Conservation (phyloP, 192 early-diverging fungal genomes). For the Coemansia sp. region DNA sequence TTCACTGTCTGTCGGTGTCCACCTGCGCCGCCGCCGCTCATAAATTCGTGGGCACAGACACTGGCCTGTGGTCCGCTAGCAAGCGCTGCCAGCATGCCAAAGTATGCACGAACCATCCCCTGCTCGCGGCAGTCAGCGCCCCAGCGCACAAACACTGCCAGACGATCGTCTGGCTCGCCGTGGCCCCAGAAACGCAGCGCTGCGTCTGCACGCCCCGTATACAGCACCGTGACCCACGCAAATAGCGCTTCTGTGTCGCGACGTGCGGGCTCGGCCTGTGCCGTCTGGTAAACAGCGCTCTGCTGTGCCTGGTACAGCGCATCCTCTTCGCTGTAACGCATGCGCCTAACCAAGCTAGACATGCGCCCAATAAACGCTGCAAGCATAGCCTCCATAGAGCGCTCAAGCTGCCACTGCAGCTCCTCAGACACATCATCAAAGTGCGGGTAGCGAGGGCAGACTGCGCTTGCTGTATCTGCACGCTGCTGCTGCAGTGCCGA, state of each 20-base stretch:
- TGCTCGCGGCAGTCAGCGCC: slow-evolving; percentile 60
- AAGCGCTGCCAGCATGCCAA: slow-evolving; percentile 80
- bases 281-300: not conserved
- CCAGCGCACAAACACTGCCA: slow-evolving; percentile 67
- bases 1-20: slow-evolving; percentile 38
- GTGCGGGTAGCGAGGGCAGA: slow-evolving; percentile 27
- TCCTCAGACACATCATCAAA: slow-evolving; percentile 38
- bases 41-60: slow-evolving; percentile 58
- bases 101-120: slow-evolving; percentile 67
- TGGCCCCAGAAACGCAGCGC: slow-evolving; percentile 70
- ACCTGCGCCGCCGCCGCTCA: slow-evolving; percentile 35
- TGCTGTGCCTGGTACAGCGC: slow-evolving; percentile 51
- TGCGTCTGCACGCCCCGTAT: slow-evolving; percentile 71
- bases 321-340: slow-evolving; percentile 74
- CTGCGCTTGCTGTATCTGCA: slow-evolving; percentile 3
- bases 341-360: slow-evolving; percentile 59
- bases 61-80: slow-evolving; percentile 75
- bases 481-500: slow-evolving; percentile 37
- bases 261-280: slow-evolving; percentile 20
- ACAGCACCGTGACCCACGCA: slow-evolving; percentile 69
- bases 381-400: slow-evolving; percentile 56
- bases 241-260: slow-evolving; percentile 74
- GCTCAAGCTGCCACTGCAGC: slow-evolving; percentile 57
- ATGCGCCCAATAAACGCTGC: slow-evolving; percentile 60
- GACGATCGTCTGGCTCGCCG: slow-evolving; percentile 53